Evolutionary conservation across 2,329 filamentous ascomycete genomes (phyloP).

Genomic region (Cordyceps cicadae): DNA sequence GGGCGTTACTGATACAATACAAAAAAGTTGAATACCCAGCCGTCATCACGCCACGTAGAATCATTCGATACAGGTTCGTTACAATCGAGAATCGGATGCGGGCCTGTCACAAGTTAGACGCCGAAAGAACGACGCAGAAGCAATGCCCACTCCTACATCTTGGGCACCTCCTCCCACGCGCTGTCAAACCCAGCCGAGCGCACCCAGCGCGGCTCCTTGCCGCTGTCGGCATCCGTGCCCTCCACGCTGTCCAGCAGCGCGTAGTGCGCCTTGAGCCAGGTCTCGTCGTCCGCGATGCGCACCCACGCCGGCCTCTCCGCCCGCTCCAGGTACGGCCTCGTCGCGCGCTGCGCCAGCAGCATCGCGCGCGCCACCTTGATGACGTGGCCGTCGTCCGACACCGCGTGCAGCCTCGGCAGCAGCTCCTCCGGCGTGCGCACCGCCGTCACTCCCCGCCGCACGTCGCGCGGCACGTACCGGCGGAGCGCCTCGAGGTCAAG

Average conservation of each 20-base stretch:
- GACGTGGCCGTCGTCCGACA: constrained; percentile 72
- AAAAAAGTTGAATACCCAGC: constrained; percentile 13
- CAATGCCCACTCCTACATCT: background rate
- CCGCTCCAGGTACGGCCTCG: constrained; percentile 32
- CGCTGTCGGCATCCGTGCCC: constrained; percentile 19
- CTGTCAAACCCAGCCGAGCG: constrained; percentile 54
- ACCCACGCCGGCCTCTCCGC: constrained; percentile 34
- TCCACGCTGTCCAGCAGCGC: constrained; percentile 57
- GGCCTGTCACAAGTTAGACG: too few species aligned
- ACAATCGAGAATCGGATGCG: background rate
- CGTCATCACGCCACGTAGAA: background rate
- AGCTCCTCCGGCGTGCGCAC: constrained; percentile 39
- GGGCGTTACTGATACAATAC: constrained; percentile 14
- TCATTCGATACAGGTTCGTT: background rate
- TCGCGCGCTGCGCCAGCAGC: constrained; percentile 50
- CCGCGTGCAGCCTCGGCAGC: constrained; percentile 36
- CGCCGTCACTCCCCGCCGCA: constrained; percentile 15
- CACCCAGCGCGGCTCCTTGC: constrained; percentile 47
- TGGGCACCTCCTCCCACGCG: constrained; percentile 49
- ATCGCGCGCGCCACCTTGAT: constrained; percentile 68
- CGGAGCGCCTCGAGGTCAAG: constrained; percentile 52
- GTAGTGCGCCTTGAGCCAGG: constrained; percentile 54
- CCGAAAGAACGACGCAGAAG: background rate
- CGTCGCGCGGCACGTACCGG: constrained; percentile 46
- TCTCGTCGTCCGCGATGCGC: constrained; percentile 42